These are phyloP conservation scores for Trichoderma polysporum DNA, from an alignment of 2,329 filamentous ascomycete genomes.

Conservation along the genomic window DNA sequence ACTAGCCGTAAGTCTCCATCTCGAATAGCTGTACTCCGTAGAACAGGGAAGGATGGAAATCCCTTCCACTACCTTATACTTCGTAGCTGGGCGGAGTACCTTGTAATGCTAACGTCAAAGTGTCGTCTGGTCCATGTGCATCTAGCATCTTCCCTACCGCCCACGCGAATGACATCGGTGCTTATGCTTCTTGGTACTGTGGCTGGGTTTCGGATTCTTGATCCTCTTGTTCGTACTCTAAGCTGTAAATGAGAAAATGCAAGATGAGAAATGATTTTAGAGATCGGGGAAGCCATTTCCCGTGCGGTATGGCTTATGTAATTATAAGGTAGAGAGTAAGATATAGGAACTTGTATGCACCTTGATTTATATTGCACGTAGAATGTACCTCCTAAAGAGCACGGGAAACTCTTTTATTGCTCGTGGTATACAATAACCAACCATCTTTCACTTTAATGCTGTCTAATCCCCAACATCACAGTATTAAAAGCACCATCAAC, in stretches of 20 bases:
- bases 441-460: not conserved
- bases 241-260: not conserved
- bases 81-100: not conserved
- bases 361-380: not conserved
- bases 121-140: not conserved
- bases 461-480: not conserved
- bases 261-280: not conserved
- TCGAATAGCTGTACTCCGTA: not conserved
- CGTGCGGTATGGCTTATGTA: not conserved
- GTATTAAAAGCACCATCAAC: not conserved
- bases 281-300: not conserved
- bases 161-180: not conserved
- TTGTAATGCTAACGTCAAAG: not conserved
- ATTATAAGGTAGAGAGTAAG: too few relatives aligned
- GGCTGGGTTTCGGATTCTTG: not conserved
- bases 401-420: not conserved
- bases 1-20: not conserved
- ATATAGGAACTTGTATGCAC: not conserved
- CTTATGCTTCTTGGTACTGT: not conserved
- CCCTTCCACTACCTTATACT: too few relatives aligned
- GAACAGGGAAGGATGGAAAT: not conserved
- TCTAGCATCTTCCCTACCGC: not conserved
- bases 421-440: not conserved
- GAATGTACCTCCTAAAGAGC: not conserved
- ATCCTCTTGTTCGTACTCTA: too few relatives aligned